Conservation (phyloP, 2,329 filamentous ascomycete species). For the Parascedosporium putredinis region DNA sequence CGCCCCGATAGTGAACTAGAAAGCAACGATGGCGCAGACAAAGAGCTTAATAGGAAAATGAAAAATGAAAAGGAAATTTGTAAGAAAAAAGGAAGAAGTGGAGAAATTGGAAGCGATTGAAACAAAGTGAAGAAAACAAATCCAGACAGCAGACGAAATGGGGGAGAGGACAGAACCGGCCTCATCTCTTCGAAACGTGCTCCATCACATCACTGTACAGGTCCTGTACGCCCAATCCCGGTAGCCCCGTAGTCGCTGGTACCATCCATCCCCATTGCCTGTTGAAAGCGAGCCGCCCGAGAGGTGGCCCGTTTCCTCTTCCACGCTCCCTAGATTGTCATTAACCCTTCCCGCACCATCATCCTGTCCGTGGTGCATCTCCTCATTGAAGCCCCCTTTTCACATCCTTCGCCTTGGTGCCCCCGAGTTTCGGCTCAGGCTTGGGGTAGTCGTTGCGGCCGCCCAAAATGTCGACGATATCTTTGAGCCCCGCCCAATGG, state of each 20-base stretch:
- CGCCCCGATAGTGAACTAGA: no score
- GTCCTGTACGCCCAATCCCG: not conserved
- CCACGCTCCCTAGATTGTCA: not conserved
- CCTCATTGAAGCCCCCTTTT: slow-evolving; percentile 36
- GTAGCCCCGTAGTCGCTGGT: not conserved
- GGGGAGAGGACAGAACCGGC: no score
- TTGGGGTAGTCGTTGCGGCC: slow-evolving; percentile 50
- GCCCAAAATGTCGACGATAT: slow-evolving; percentile 74
- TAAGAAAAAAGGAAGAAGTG: no score
- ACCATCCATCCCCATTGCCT: not conserved
- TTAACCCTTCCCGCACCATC: not conserved
- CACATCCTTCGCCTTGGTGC: slow-evolving; percentile 47
- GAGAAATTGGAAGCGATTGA: no score
- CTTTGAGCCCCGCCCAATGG: slow-evolving; percentile 74
- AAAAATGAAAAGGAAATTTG: no score
- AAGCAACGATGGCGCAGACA: no score
- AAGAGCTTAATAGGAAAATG: no score
- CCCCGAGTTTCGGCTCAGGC: slow-evolving; percentile 40
- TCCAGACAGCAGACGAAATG: not conserved
- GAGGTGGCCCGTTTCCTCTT: no score
- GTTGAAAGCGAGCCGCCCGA: no score
- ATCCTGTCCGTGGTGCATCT: not conserved
- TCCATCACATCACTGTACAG: not conserved
- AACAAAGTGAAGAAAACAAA: not conserved
- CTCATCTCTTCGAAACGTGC: not conserved